These are phyloP conservation scores for Pascua sp. DNA, from an alignment of 1,284 basidiomycete species.

Conservation along the genomic window DNA sequence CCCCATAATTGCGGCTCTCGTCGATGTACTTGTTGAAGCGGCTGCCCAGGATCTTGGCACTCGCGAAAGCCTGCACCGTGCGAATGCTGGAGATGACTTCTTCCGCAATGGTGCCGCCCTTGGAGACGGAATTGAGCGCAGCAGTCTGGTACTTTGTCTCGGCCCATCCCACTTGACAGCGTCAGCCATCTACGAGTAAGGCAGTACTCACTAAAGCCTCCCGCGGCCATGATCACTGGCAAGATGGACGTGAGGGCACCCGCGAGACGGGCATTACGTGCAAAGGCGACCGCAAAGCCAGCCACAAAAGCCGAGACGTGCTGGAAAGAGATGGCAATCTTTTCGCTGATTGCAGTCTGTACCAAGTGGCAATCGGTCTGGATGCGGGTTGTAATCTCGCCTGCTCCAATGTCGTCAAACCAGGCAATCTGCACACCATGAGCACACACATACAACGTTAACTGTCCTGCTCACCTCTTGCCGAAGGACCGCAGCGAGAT, in stretches of 20 bases:
- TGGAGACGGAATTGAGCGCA: conserved; percentile 70
- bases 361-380: conserved; percentile 70
- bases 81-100: conserved; percentile 67
- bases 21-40: conserved; percentile 69
- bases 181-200: neutral
- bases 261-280: conserved; percentile 76
- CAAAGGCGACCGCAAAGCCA: conserved; percentile 63
- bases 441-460: neutral
- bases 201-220: conserved; percentile 41
- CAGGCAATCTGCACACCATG: conserved; percentile 70
- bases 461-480: conserved; percentile 39
- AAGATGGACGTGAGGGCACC: conserved; percentile 83
- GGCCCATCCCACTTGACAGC: conserved; percentile 20
- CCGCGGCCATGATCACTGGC: conserved; percentile 77
- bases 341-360: conserved; percentile 84
- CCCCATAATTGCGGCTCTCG: conserved; percentile 60
- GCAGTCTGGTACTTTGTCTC: conserved; percentile 46
- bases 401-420: conserved; percentile 89
- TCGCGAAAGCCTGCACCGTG: conserved; percentile 83
- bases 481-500: conserved; percentile 48
- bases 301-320: conserved; percentile 59
- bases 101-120: conserved; percentile 82
- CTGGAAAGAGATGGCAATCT: conserved; percentile 58
- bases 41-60: conserved; percentile 62
- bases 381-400: conserved; percentile 92